Evolutionary conservation across 2,329 filamentous ascomycete species (phyloP), one percentile per base, ranked within the genome.

Genomic region (Cytospora leucostoma): DNA sequence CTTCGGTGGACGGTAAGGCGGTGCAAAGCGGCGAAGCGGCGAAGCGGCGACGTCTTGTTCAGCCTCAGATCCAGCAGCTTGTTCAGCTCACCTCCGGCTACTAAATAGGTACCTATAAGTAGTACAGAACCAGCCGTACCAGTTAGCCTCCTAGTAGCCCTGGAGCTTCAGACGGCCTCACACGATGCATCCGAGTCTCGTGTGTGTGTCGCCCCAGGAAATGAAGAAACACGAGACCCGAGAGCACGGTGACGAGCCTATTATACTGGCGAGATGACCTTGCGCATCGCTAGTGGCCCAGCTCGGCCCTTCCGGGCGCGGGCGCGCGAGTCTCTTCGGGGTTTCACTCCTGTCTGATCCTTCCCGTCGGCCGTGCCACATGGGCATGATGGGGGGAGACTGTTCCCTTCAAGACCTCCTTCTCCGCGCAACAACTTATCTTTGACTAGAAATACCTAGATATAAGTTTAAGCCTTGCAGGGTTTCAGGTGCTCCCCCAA

Each of bases 271-370:
- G 58, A 60, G 58, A 54, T 54, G 37, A 35, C 11, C 51, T 44
- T 55, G 27, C 49, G 21, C 50, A 55, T 61, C 51, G 59, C 58
- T 55, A 40, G 58, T 52, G 13, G 47, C 27, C 53, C 58, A 52
- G 58, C 50, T 61, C 59, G 59, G 59, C 59, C 59, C 52, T 49
- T 52, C 53, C 51, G 59, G 51, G 21, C 12, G 50, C 51, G 59
- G 51, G 21, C 12, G 50, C 54, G 50, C 58, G 21, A 55, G 27
- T 38, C 19, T 11, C 55, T 15, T 11, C 55, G 38, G 58, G 58
- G 58, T 61, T 55, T 61, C 59, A 61, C 51, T 61, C 38, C 19
- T 27, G 50, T 54, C 50, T 53, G 50, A 37, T n/a, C n/a, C 50
- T 47, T 19, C 49, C 59, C 19, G 56, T 47, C 37, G 19, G 40